Percentiles rank a stretch among this genome's conserved stretches.
These are phyloP conservation scores for Yarrowia galli DNA, from an alignment of 1,139 yeast genomes.

Conservation along the genomic window DNA sequence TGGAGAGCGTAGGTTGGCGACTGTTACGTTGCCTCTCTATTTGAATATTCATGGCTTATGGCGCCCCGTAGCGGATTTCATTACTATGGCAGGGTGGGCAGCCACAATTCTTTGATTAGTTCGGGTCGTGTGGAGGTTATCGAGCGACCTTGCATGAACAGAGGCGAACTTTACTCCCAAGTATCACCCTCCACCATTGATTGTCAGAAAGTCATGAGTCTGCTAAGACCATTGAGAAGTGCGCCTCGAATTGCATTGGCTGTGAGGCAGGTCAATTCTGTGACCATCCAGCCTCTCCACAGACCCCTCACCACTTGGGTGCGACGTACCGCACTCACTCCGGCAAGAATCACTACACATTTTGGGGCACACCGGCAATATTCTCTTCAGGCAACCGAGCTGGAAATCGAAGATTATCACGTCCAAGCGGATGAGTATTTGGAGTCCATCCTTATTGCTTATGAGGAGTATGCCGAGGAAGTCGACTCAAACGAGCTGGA, in stretches of 20 bases:
- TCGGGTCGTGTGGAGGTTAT: slow-evolving; percentile 8
- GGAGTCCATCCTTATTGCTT: slow-evolving; percentile 66
- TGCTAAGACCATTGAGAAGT: not conserved
- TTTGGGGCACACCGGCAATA: not conserved
- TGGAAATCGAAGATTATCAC: slow-evolving; percentile 61
- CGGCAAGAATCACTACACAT: not conserved
- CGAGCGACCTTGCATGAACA: slow-evolving; percentile 23
- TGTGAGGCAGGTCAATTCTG: not conserved
- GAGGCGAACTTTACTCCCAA: slow-evolving; percentile 11
- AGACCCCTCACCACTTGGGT: slow-evolving; percentile 3
- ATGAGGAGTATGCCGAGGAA: slow-evolving; percentile 68
- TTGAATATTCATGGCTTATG: not conserved
- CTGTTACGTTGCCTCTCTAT: too few relatives aligned
- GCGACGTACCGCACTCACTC: not conserved
- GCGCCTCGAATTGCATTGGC: not conserved
- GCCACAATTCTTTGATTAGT: slow-evolving; percentile 3
- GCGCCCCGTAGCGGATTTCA: not conserved
- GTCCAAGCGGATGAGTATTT: slow-evolving; percentile 65
- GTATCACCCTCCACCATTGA: slow-evolving; percentile 3
- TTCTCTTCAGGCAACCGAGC: slow-evolving; percentile 19
- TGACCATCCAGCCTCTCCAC: not conserved
- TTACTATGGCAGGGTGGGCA: not conserved
- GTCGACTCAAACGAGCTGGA: slow-evolving; percentile 63
- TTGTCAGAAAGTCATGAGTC: not conserved
- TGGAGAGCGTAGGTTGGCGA: too few relatives aligned